Percentiles rank a stretch among this genome's conserved stretches.
Evolutionary conservation across 805 yeast genomes (phyloP).

Genomic region (Ogataea ramenticola): DNA sequence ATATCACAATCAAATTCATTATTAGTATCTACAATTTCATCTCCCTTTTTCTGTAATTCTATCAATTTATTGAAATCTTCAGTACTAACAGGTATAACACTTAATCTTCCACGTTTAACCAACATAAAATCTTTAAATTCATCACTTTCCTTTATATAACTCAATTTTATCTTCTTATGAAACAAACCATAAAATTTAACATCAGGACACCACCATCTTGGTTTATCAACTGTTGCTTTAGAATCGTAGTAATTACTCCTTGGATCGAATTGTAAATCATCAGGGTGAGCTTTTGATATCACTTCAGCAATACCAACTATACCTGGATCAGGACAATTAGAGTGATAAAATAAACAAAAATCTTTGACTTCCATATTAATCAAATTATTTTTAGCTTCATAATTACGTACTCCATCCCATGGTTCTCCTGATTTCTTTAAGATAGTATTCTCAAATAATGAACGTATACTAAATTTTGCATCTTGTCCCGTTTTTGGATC

Average conservation of each 20-base stretch:
- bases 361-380: constrained; percentile 40
- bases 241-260: constrained; percentile 41
- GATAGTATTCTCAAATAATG: no score
- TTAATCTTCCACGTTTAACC: constrained; percentile 41
- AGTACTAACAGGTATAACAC: constrained; percentile 42
- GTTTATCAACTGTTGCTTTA: constrained; percentile 32
- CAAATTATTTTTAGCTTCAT: constrained; percentile 48
- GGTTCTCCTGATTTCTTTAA: constrained; percentile 31
- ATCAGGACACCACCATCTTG: constrained; percentile 54
- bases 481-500: constrained; percentile 41
- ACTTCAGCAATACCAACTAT: constrained; percentile 43
- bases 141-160: constrained; percentile 29
- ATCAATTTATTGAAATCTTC: constrained; percentile 34
- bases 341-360: constrained; percentile 44
- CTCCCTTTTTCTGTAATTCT: constrained; percentile 24
- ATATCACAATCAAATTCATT: constrained; percentile 2
- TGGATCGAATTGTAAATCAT: constrained; percentile 32
- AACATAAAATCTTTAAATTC: constrained; percentile 34
- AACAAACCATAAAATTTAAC: constrained; percentile 37
- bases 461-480: constrained; percentile 40
- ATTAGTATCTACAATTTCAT: background rate
- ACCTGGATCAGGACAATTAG: constrained; percentile 48
- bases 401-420: constrained; percentile 59
- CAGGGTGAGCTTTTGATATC: constrained; percentile 28
- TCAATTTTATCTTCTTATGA: constrained; percentile 32